These are phyloP conservation scores for Pleurotus ostreatus DNA, from an alignment of 768 basidiomycete species.

Conservation along the genomic window DNA sequence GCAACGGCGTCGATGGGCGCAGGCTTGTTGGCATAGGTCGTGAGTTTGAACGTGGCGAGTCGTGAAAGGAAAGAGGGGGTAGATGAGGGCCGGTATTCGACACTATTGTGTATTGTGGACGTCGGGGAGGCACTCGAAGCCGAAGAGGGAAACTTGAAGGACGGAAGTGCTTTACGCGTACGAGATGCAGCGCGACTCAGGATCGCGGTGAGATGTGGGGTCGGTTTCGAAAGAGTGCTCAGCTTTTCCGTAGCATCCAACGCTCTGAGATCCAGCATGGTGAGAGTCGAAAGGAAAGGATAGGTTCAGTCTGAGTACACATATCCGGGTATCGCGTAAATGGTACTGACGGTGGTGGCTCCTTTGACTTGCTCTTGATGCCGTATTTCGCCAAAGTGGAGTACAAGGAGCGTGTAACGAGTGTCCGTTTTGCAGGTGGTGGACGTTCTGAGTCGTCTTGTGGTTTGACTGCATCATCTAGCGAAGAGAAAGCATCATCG, in stretches of 20 bases:
- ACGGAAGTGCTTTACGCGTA: slow-evolving; percentile 44
- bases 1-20: slow-evolving; percentile 71
- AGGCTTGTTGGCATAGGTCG: slow-evolving; percentile 81
- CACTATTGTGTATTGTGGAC: slow-evolving; percentile 27
- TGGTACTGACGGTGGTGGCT: slow-evolving; percentile 23
- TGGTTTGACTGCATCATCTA: slow-evolving; percentile 61
- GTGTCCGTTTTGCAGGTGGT: slow-evolving; percentile 50
- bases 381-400: slow-evolving; percentile 79
- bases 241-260: slow-evolving; percentile 3
- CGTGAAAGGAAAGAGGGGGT: slow-evolving; percentile 68
- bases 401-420: slow-evolving; percentile 60
- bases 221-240: slow-evolving; percentile 42
- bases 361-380: slow-evolving; percentile 43
- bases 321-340: background rate
- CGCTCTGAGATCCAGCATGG: background rate
- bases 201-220: slow-evolving; percentile 70
- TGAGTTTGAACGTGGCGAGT: slow-evolving; percentile 71
- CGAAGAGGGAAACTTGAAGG: slow-evolving; percentile 33
- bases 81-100: slow-evolving; percentile 79
- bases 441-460: slow-evolving; percentile 27
- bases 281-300: background rate
- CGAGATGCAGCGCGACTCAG: slow-evolving; percentile 60
- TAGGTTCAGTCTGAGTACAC: background rate
- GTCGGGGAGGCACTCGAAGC: slow-evolving; percentile 24
- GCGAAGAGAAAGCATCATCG: slow-evolving; percentile 69